These are phyloP conservation scores for Boeremia exigua DNA, from an alignment of 2,329 filamentous ascomycete species.

Conservation along the genomic window DNA sequence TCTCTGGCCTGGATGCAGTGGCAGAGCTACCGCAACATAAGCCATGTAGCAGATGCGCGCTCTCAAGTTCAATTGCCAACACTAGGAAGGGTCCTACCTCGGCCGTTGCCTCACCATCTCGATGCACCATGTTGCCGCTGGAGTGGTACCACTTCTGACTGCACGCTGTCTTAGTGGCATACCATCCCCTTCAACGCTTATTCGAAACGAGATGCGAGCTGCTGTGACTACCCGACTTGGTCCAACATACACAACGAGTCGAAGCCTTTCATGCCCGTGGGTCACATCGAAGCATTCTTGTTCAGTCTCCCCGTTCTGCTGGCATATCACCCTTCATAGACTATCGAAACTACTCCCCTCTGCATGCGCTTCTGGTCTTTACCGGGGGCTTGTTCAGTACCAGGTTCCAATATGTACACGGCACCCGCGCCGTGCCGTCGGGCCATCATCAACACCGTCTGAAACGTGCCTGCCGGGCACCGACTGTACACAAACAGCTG, in stretches of 20 bases:
- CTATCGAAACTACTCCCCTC: conserved; percentile 5
- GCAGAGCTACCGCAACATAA: background rate
- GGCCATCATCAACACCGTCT: conserved; percentile 33
- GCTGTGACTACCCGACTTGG: conserved; percentile 38
- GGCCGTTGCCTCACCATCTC: conserved; percentile 2
- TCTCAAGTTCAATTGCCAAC: too few relatives aligned
- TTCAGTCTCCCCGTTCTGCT: background rate
- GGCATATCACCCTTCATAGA: background rate
- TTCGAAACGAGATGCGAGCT: conserved; percentile 25
- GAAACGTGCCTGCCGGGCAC: conserved; percentile 34
- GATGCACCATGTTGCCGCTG: conserved; percentile 3
- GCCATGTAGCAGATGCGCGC: background rate
- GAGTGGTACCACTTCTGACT: conserved; percentile 5
- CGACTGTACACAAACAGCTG: conserved; percentile 14
- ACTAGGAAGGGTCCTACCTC: background rate
- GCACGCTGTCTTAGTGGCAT: conserved; percentile 3
- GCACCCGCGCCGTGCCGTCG: conserved; percentile 35
- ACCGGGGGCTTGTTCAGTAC: conserved; percentile 10
- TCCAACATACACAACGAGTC: conserved; percentile 24
- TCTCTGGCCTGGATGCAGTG: background rate
- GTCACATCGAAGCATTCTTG: background rate
- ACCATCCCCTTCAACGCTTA: conserved; percentile 10
- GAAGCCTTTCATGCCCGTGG: background rate
- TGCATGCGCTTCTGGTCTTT: background rate
- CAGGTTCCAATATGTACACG: conserved; percentile 23